phyloP scores from a whole-genome alignment of 805 yeast species.

The Debaryomyces hansenii region DNA sequence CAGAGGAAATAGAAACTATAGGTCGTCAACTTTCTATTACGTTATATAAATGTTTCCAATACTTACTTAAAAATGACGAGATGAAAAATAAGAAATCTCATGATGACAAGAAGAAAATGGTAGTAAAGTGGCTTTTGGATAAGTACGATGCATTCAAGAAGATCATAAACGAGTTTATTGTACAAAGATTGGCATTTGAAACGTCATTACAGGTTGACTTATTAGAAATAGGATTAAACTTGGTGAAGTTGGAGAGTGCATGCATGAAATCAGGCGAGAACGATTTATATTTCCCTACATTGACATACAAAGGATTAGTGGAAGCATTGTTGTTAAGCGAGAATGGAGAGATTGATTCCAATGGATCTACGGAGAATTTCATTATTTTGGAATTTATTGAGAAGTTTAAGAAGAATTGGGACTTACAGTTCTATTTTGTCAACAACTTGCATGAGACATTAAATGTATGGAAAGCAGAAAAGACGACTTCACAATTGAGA shows the following conservation, averaged over 20 bases:
- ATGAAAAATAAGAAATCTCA: constrained; percentile 33
- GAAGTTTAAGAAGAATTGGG: constrained; percentile 61
- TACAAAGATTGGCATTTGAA: constrained; percentile 43
- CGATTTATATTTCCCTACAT: constrained; percentile 65
- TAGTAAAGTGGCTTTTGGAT: constrained; percentile 64
- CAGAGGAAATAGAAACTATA: constrained; percentile 21
- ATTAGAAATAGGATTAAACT: constrained; percentile 55
- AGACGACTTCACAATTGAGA: constrained; percentile 14
- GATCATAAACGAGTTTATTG: constrained; percentile 41
- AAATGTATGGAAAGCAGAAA: constrained; percentile 18
- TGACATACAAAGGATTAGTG: constrained; percentile 45
- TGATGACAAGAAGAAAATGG: constrained; percentile 47
- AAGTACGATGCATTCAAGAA: constrained; percentile 56
- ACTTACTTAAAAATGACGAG: constrained; percentile 42
- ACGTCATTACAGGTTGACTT: constrained; percentile 52
- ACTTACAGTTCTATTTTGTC: constrained; percentile 74
- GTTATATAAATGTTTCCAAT: constrained; percentile 49
- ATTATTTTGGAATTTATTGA: constrained; percentile 56
- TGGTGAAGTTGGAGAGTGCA: constrained; percentile 56
- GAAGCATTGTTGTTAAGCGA: constrained; percentile 24
- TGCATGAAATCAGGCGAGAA: constrained; percentile 49
- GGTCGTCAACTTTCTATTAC: constrained; percentile 44
- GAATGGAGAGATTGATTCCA: constrained; percentile 40
- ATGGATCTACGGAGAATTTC: constrained; percentile 50
- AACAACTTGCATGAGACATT: constrained; percentile 39